Conservation (phyloP, 2,329 filamentous ascomycete species). For the Curvularia spicifera region DNA sequence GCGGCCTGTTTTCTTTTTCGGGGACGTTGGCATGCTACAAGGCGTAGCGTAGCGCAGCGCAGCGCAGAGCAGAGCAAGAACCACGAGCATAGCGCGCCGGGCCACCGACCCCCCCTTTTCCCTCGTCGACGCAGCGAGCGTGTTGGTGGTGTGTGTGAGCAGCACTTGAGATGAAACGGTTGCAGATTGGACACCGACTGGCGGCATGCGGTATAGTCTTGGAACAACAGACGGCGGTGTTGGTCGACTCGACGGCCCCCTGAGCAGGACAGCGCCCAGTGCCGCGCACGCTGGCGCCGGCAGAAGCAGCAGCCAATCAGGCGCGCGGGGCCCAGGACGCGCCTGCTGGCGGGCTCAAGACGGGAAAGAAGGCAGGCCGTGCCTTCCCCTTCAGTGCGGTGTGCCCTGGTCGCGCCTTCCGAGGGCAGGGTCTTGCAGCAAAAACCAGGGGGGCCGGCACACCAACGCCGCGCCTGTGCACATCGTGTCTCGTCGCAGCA, state of each 20-base stretch:
- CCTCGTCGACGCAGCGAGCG: background rate
- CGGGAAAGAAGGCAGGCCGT: conserved; percentile 22
- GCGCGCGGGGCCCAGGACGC: background rate
- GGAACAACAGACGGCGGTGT: conserved; percentile 16
- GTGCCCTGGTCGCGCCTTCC: conserved; percentile 20
- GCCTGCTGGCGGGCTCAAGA: conserved; percentile 17
- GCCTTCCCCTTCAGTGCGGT: conserved; percentile 29
- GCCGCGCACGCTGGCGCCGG: background rate
- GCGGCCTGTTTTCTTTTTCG: conserved; percentile 10
- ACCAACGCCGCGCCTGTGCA: conserved; percentile 13
- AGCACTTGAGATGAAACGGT: conserved; percentile 16
- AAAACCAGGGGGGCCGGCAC: conserved; percentile 9
- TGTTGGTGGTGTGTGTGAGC: background rate
- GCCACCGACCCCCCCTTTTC: background rate
- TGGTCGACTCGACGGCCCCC: conserved; percentile 17
- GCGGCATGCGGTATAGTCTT: background rate
- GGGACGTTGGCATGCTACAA: conserved; percentile 13
- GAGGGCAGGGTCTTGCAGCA: conserved; percentile 18
- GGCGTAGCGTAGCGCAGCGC: background rate
- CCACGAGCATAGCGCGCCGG: background rate
- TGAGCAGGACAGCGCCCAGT: conserved; percentile 13
- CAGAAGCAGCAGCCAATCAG: background rate
- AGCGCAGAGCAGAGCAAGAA: background rate
- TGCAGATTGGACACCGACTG: conserved; percentile 24
- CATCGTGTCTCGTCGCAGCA: conserved; percentile 2